Percentiles rank a stretch among this genome's conserved stretches.
These are phyloP conservation scores for Thelonectria discophora DNA, from an alignment of 2,329 filamentous ascomycete genomes.

Conservation along the genomic window DNA sequence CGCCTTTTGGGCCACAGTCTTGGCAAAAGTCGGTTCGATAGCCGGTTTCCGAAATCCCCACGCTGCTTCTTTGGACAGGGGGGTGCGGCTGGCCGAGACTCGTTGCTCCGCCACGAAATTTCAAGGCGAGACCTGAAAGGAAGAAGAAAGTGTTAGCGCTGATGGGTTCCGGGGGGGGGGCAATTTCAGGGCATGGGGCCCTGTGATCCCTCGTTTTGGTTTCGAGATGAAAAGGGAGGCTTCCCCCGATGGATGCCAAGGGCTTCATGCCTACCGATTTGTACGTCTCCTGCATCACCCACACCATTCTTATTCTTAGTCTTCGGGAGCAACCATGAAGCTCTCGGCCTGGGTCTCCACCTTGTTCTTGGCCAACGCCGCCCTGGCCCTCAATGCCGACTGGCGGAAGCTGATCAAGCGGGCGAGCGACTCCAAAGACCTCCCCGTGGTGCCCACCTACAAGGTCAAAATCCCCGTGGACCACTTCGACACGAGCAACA, in stretches of 20 bases:
- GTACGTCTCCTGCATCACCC: too few relatives aligned
- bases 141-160: neutral
- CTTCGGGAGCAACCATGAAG: slow-evolving; percentile 8
- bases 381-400: slow-evolving; percentile 14
- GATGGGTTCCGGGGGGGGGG: neutral
- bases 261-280: too few relatives aligned
- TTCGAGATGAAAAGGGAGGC: neutral
- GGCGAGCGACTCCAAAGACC: neutral
- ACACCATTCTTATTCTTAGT: too few relatives aligned
- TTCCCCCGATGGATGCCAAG: neutral
- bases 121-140: neutral
- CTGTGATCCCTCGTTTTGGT: neutral
- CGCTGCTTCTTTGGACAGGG: neutral
- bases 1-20: neutral
- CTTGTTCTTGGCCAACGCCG: slow-evolving; percentile 12
- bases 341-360: slow-evolving; percentile 8
- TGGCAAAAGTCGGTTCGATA: neutral
- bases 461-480: slow-evolving; percentile 31
- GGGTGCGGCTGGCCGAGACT: neutral
- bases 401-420: slow-evolving; percentile 11
- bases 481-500: slow-evolving; percentile 35
- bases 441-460: slow-evolving; percentile 23
- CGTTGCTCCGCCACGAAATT: neutral
- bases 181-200: neutral
- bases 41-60: neutral